These are phyloP conservation scores for Citrus mangshanensis DNA, from an alignment of 345 rosid genomes.

Conservation along the genomic window DNA sequence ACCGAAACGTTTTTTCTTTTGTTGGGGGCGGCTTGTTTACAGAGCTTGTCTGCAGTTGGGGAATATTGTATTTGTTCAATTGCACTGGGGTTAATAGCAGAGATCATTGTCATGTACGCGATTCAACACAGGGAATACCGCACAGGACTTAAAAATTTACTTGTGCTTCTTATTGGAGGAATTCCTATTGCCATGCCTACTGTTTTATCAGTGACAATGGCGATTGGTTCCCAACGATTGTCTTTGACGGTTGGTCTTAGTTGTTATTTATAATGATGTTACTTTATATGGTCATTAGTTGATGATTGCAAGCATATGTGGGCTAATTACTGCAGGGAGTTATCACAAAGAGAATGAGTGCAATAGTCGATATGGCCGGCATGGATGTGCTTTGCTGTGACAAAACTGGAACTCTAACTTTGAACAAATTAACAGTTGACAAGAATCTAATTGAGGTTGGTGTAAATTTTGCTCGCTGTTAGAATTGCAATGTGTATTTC, in stretches of 20 bases:
- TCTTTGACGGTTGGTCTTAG: slow-evolving; percentile 46
- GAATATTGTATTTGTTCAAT: slow-evolving; percentile 89
- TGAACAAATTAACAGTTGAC: slow-evolving; percentile 60
- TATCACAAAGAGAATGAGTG: slow-evolving; percentile 70
- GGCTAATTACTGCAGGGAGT: slow-evolving; percentile 44
- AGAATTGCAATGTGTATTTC: neutral
- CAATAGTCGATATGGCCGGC: slow-evolving; percentile 75
- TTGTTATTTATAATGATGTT: neutral
- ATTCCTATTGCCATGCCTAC: slow-evolving; percentile 80
- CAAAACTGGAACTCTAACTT: slow-evolving; percentile 65
- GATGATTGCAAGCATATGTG: neutral
- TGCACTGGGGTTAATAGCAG: slow-evolving; percentile 68
- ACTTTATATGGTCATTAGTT: neutral
- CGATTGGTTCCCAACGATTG: slow-evolving; percentile 62
- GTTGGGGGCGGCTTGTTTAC: neutral
- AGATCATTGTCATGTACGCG: slow-evolving; percentile 83
- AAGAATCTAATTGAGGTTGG: slow-evolving; percentile 59
- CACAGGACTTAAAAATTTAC: slow-evolving; percentile 79
- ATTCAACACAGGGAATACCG: slow-evolving; percentile 74
- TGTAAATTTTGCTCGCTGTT: neutral
- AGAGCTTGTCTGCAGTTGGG: slow-evolving; percentile 80
- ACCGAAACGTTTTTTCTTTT: neutral
- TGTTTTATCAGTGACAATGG: slow-evolving; percentile 66
- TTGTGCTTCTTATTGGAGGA: slow-evolving; percentile 69
- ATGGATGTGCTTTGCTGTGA: slow-evolving; percentile 74